phyloP scores from a whole-genome alignment of 2,329 filamentous ascomycete species.

The Fusarium nisikadoi region DNA sequence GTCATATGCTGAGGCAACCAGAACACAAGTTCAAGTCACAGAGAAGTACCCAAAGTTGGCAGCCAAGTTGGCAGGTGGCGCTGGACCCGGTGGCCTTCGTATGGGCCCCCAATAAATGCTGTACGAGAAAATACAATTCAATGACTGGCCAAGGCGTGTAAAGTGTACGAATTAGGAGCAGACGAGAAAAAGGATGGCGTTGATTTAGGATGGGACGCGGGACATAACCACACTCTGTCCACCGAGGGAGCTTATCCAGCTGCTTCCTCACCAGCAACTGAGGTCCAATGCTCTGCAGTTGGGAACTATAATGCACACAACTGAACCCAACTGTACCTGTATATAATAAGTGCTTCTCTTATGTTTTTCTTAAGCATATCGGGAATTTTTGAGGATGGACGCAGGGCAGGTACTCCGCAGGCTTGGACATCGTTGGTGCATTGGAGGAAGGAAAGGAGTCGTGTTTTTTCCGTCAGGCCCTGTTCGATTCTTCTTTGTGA shows the following conservation, averaged over 20 bases:
- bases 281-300: slow-evolving; percentile 43
- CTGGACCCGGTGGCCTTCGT: slow-evolving; percentile 50
- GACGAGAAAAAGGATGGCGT: slow-evolving; percentile 34
- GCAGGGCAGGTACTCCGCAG: slow-evolving; percentile 31
- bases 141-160: slow-evolving; percentile 38
- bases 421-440: slow-evolving; percentile 29
- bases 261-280: slow-evolving; percentile 39
- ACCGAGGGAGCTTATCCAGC: slow-evolving; percentile 27
- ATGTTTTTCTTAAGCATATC: slow-evolving; percentile 25
- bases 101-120: slow-evolving; percentile 49
- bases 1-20: slow-evolving; percentile 95
- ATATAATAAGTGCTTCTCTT: slow-evolving; percentile 47
- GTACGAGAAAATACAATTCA: slow-evolving; percentile 36
- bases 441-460: slow-evolving; percentile 18
- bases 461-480: slow-evolving; percentile 27
- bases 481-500: neutral
- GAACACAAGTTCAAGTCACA: slow-evolving; percentile 93
- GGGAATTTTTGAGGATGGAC: slow-evolving; percentile 30
- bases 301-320: slow-evolving; percentile 46
- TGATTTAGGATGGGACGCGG: slow-evolving; percentile 31
- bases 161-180: slow-evolving; percentile 45
- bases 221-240: slow-evolving; percentile 24
- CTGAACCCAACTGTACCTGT: slow-evolving; percentile 44
- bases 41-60: slow-evolving; percentile 87
- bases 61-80: slow-evolving; percentile 66